Conservation (phyloP, 148 eudicot species). For the Dianthus caryophyllus region DNA sequence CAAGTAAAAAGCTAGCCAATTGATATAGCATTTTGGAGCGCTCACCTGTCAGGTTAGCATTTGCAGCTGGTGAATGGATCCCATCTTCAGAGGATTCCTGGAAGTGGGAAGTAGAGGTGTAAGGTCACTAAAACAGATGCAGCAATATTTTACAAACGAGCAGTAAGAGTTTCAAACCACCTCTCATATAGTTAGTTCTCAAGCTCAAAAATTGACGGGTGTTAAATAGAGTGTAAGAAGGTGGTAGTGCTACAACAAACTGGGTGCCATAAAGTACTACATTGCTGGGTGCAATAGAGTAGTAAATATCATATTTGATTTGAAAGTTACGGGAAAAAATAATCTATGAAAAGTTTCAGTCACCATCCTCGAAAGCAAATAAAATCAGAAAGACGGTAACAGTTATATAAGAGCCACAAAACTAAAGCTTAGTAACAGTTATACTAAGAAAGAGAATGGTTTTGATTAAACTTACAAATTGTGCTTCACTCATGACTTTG, state of each 20-base stretch:
- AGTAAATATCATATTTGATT: neutral
- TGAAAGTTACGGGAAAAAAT: neutral
- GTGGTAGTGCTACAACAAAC: neutral
- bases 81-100: slow-evolving; percentile 41
- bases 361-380: neutral
- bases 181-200: neutral
- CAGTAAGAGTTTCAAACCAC: neutral
- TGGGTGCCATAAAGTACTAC: too few species aligned
- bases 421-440: neutral
- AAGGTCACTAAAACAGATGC: neutral
- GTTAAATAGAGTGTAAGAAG: neutral
- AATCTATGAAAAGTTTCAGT: neutral
- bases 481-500: slow-evolving; percentile 11
- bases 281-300: neutral
- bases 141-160: neutral
- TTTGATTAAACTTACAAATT: slow-evolving; percentile 16
- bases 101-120: slow-evolving; percentile 6
- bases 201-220: neutral
- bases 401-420: neutral
- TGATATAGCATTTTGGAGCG: slow-evolving; percentile 8
- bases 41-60: slow-evolving; percentile 28
- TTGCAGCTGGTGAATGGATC: slow-evolving; percentile 31
- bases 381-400: neutral
- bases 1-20: neutral
- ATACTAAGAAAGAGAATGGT: neutral